Conservation (phyloP, 192 early-diverging fungal genomes). For the Neocallimastix lanati region DNA sequence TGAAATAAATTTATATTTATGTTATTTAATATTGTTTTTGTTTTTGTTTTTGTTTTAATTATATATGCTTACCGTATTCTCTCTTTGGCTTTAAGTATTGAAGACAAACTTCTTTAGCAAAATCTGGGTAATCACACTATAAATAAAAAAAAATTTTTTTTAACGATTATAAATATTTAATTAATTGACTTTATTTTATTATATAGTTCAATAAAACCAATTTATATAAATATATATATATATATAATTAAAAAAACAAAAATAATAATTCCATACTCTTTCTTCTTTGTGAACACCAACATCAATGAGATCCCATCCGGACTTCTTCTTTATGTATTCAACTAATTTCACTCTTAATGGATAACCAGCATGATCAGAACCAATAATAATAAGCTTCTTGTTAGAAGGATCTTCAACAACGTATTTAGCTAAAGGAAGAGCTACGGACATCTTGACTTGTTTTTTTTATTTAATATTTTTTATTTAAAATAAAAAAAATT, state of each 20-base stretch:
- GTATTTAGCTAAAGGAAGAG: not conserved
- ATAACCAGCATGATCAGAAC: slow-evolving; percentile 10
- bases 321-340: not conserved
- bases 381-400: slow-evolving; percentile 4
- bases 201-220: too few species aligned
- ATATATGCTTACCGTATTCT: not conserved
- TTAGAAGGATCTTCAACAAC: not conserved
- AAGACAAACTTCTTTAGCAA: slow-evolving; percentile 6
- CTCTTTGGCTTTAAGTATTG: slow-evolving; percentile 1
- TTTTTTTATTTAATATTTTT: too few species aligned
- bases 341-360: slow-evolving; percentile 8
- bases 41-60: not conserved
- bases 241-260: too few species aligned
- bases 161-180: too few species aligned
- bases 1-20: too few species aligned
- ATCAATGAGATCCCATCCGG: not conserved
- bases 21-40: too few species aligned
- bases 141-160: too few species aligned
- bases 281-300: not conserved
- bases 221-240: too few species aligned
- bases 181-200: too few species aligned
- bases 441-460: not conserved
- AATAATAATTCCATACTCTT: too few species aligned
- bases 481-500: too few species aligned
- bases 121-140: slow-evolving; percentile 14